phyloP scores from a whole-genome alignment of 148 eudicot species.

The Chenopodium berlandieri region DNA sequence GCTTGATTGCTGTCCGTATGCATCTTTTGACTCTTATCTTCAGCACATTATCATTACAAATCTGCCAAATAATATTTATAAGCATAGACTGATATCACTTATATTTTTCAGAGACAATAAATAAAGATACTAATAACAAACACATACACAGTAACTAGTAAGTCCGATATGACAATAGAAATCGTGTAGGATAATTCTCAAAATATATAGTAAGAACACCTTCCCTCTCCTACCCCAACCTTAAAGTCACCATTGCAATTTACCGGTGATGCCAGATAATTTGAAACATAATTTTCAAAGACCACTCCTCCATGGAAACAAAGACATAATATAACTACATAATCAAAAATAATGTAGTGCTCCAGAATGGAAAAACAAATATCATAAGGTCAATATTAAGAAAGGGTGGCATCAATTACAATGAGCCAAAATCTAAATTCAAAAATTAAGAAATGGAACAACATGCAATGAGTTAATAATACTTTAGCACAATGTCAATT shows the following conservation, averaged over 20 bases:
- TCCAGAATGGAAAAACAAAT: background rate
- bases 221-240: background rate
- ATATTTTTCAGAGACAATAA: background rate
- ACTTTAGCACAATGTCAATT: background rate
- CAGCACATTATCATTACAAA: conserved; percentile 86
- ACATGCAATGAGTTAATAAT: background rate
- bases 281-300: background rate
- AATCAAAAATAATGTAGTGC: background rate
- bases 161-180: background rate
- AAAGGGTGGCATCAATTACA: background rate
- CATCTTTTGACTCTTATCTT: conserved; percentile 91
- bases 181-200: background rate
- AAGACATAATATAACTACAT: background rate
- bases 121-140: background rate
- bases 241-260: background rate
- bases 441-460: background rate
- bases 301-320: background rate
- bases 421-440: background rate
- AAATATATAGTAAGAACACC: background rate
- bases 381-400: background rate
- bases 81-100: background rate
- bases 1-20: conserved; percentile 81
- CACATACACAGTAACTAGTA: background rate
- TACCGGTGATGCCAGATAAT: background rate
- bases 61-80: conserved; percentile 43